These are phyloP conservation scores for Pterothamnion heteromorphum DNA, from an alignment of 31 red algal genomes.

Conservation along the genomic window DNA sequence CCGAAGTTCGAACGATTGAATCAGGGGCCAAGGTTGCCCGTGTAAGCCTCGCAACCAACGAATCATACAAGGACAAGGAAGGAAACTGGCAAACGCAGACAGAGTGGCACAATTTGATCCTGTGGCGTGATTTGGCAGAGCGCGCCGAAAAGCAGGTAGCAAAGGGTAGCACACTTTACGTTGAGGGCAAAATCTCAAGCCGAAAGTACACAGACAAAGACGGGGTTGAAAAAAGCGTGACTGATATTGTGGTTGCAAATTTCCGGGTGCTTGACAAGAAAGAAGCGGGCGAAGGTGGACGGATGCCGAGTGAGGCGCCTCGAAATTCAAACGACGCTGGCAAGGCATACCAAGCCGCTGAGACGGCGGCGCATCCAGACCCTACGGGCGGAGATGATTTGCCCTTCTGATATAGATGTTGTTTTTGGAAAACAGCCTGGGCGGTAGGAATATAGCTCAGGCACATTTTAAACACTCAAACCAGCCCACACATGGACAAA, in stretches of 20 bases:
- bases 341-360: too few species aligned
- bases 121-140: not conserved
- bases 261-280: not conserved
- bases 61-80: slow-evolving; percentile 29
- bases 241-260: slow-evolving; percentile 22
- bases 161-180: slow-evolving; percentile 17
- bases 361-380: too few species aligned
- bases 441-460: too few species aligned
- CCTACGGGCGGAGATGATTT: too few species aligned
- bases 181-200: not conserved
- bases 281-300: not conserved
- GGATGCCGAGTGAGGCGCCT: too few species aligned
- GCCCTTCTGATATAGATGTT: too few species aligned
- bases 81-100: not conserved
- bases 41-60: not conserved
- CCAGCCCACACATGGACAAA: too few species aligned
- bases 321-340: too few species aligned
- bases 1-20: not conserved
- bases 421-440: too few species aligned
- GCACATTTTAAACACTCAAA: too few species aligned
- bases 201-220: not conserved
- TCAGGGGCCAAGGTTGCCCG: not conserved
- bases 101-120: slow-evolving; percentile 6
- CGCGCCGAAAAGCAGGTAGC: not conserved
- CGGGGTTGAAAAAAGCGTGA: not conserved